Percentiles rank a stretch among this genome's conserved stretches.
These are phyloP conservation scores for Cystobasidiaceae sp. DNA, from an alignment of 1,284 basidiomycete genomes.

Conservation along the genomic window DNA sequence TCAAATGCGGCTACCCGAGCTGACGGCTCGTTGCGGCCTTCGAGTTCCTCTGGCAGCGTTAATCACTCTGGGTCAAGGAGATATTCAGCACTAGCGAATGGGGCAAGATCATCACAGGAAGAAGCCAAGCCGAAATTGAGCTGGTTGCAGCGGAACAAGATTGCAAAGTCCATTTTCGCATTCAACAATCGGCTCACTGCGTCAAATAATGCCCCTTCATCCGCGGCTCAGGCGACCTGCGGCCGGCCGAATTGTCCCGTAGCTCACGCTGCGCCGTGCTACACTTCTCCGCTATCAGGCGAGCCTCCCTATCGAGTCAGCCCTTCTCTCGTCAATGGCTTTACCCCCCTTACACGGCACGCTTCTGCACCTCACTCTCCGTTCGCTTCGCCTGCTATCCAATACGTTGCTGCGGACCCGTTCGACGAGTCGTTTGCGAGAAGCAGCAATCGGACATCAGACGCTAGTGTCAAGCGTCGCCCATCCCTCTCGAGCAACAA, in stretches of 20 bases:
- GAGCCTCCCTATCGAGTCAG: too few relatives aligned
- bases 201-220: too few relatives aligned
- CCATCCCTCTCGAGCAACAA: constrained; percentile 8
- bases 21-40: too few relatives aligned
- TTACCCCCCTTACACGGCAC: background rate
- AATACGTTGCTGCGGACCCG: constrained; percentile 1
- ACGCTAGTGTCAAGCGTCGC: background rate
- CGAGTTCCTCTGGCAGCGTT: too few relatives aligned
- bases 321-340: background rate
- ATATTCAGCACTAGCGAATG: background rate
- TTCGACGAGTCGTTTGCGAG: constrained; percentile 18
- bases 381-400: constrained; percentile 17
- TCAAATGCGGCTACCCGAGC: too few relatives aligned
- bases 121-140: background rate
- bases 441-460: background rate
- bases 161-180: constrained; percentile 2
- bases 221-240: constrained; percentile 1
- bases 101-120: background rate
- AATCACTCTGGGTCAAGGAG: too few relatives aligned
- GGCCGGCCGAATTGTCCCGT: constrained; percentile 13
- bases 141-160: constrained; percentile 13
- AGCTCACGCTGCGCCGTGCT: background rate
- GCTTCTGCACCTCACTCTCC: constrained; percentile 17
- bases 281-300: background rate
- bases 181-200: too few relatives aligned